Percentiles rank a stretch among this genome's conserved stretches.
These are phyloP conservation scores for Phialemoniopsis sp. DNA, from an alignment of 2,329 filamentous ascomycete genomes.

Conservation along the genomic window DNA sequence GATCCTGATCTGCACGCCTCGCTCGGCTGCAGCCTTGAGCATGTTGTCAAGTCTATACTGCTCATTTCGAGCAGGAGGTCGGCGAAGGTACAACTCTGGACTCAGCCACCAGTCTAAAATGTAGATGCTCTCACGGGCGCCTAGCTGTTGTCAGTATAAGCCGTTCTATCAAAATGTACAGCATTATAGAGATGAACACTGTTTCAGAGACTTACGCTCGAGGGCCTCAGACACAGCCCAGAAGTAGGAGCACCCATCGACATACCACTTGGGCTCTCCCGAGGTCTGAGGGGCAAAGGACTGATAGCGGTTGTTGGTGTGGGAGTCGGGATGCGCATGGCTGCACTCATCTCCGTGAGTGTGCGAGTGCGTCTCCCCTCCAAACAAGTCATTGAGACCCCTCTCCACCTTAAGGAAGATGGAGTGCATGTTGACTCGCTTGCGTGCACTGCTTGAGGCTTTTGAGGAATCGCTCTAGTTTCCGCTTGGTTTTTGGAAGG, in stretches of 20 bases:
- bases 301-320: slow-evolving; percentile 49
- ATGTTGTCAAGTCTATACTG: slow-evolving; percentile 80
- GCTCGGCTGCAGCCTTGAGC: slow-evolving; percentile 75
- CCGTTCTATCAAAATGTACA: background rate
- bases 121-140: slow-evolving; percentile 72
- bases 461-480: no score
- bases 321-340: slow-evolving; percentile 33
- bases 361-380: slow-evolving; percentile 39
- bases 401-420: slow-evolving; percentile 40
- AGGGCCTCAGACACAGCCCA: slow-evolving; percentile 78
- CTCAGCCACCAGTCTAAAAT: slow-evolving; percentile 91
- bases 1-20: slow-evolving; percentile 78
- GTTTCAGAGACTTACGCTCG: slow-evolving; percentile 41
- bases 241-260: slow-evolving; percentile 81
- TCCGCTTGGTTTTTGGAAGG: no score
- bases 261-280: slow-evolving; percentile 82
- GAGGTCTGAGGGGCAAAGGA: slow-evolving; percentile 71
- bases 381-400: slow-evolving; percentile 32
- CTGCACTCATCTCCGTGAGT: slow-evolving; percentile 37
- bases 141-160: slow-evolving; percentile 24
- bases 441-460: no score
- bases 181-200: background rate
- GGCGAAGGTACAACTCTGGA: slow-evolving; percentile 81
- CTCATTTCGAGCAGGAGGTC: slow-evolving; percentile 77
- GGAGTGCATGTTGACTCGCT: slow-evolving; percentile 23